Evolutionary conservation across 2,329 filamentous ascomycete species (phyloP).

Genomic region (Parastagonospora nodorum): DNA sequence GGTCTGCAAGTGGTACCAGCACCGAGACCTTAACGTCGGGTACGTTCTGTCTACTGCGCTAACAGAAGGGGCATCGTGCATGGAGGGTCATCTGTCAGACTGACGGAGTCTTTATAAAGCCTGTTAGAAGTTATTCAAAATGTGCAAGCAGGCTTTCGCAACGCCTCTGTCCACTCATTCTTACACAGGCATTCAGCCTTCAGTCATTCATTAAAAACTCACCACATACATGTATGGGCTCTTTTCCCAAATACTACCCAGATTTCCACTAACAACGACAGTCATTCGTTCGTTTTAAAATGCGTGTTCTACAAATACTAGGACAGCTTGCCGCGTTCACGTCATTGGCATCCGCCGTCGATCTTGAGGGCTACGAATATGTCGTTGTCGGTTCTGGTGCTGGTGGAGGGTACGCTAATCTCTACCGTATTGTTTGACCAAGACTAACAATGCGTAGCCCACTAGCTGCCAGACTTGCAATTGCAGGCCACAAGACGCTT

Average conservation of each 20-base stretch:
- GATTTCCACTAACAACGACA: conserved; percentile 10
- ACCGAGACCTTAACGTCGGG: not conserved
- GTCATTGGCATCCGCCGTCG: conserved; percentile 30
- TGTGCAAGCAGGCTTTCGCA: conserved; percentile 14
- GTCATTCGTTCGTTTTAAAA: conserved; percentile 14
- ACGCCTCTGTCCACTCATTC: conserved; percentile 20
- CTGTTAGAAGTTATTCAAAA: not conserved
- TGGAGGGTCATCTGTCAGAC: not conserved
- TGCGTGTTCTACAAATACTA: conserved; percentile 29
- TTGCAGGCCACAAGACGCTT: conserved; percentile 64
- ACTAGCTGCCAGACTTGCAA: conserved; percentile 60
- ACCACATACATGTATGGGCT: not conserved
- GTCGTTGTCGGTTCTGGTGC: conserved; percentile 62
- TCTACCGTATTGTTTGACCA: not conserved
- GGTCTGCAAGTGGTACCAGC: not conserved
- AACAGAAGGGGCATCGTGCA: not conserved
- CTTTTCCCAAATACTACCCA: not conserved
- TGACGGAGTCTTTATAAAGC: conserved; percentile 11
- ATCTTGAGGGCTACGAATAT: conserved; percentile 60
- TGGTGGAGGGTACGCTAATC: conserved; percentile 28
- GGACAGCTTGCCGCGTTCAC: conserved; percentile 23
- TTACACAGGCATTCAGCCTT: conserved; percentile 5
- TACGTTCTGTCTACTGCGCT: not conserved
- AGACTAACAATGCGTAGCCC: conserved; percentile 13
- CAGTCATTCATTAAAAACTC: conserved; percentile 6